Base-by-base conservation (phyloP, 2,329 filamentous ascomycete genomes). In the Metarhizium humberi region DNA sequence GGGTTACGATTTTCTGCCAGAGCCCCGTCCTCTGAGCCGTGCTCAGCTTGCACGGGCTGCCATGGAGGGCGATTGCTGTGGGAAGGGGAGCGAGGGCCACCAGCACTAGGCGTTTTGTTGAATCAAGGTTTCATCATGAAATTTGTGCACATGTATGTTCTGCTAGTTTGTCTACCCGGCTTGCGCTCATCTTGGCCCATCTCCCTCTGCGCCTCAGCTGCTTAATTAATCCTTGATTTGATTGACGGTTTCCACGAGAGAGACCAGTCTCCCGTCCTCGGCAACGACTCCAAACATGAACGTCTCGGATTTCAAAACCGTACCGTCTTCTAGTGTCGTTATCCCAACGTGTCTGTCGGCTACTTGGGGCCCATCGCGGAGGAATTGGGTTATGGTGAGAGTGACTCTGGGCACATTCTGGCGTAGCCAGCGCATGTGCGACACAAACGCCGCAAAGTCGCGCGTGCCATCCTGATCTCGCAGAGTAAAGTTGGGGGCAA, bases 241-340 rank as follows among this genome's bases (percentile, higher is more conserved):
- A 14, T 34, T 42, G 47, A 54, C 55, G 10, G 49, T 52, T 40
- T 58, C 55, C 10, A 55, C 48, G 11, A 58, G 52, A 32, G 55
- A 57, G n/a, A 20, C 20, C 30, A 58, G 46, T 18, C 50, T 46
- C n/a, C 53, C 57, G 54, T 57, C 57, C 13, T 51, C 46, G 14
- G 55, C 55, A 50, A 57, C 38, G 42, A 55, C 53, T 4, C 43
- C 55, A 57, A 59, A 55, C 51, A 53, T 53, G n/a, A 49, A 57
- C 11, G 57, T 59, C 36, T 57, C 53, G 2, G 50, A 25, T 18
- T 20, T 50, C 45, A 29, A 25, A 14, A 40, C 38, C 4, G 42
- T 53, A n/a, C 56, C 57, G 52, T 55, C 48, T 8, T 55, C 47
- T 20, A 56, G 10, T 13, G 48, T 54, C 7, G 53, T 57, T 2